Conservation (phyloP, 106 monocot genomes). For the Platanthera guangdongensis region DNA sequence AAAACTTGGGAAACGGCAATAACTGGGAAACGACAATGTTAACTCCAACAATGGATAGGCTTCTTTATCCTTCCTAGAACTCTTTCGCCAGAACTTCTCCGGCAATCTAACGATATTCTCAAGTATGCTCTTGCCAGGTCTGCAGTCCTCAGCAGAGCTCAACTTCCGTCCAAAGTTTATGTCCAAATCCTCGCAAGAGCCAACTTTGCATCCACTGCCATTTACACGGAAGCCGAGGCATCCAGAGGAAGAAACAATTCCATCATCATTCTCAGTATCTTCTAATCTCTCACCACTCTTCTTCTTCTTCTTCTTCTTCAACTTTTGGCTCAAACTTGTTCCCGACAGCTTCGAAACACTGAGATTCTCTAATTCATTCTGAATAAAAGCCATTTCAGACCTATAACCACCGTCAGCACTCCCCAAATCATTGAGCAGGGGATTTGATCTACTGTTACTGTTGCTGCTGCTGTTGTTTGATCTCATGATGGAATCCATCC, state of each 20-base stretch:
- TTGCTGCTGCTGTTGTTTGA: constrained; percentile 24
- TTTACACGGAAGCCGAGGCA: constrained; percentile 38
- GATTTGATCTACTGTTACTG: not conserved
- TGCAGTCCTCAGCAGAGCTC: constrained; percentile 22
- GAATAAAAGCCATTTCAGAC: constrained; percentile 12
- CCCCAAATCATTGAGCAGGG: constrained; percentile 12
- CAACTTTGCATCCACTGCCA: constrained; percentile 55
- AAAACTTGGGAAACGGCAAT: too few relatives aligned
- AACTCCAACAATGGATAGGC: too few relatives aligned
- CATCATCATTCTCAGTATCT: not conserved
- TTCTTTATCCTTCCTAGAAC: constrained; percentile 26
- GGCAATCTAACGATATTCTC: constrained; percentile 15
- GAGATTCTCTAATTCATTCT: constrained; percentile 23
- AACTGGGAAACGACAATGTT: too few relatives aligned
- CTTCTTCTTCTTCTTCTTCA: too few relatives aligned
- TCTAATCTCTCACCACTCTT: not conserved
- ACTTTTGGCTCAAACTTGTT: constrained; percentile 19
- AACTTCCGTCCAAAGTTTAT: constrained; percentile 10
- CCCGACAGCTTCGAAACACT: constrained; percentile 16
- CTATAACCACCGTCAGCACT: not conserved
- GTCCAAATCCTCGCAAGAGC: constrained; percentile 61
- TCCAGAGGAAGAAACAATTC: constrained; percentile 7
- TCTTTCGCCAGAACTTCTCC: constrained; percentile 33
- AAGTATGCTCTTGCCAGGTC: constrained; percentile 4
- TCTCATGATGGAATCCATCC: constrained; percentile 12